Percentiles rank a stretch among this genome's conserved stretches.
phyloP scores from a whole-genome alignment of 192 early-diverging fungal genomes.

The Obelidium mucronatum region DNA sequence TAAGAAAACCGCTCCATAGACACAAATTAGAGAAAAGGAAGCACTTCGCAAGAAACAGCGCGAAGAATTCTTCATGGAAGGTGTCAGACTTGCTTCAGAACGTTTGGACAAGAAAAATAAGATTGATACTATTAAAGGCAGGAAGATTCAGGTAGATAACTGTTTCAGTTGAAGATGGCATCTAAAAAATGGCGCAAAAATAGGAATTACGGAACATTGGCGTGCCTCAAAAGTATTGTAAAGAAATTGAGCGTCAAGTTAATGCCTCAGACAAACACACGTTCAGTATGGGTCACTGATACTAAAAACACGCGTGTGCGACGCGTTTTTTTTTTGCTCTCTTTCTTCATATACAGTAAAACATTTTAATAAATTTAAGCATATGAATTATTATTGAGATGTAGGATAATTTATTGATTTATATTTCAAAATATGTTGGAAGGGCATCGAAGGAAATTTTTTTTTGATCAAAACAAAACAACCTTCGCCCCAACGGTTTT shows the following conservation, averaged over 20 bases:
- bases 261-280: slow-evolving; percentile 38
- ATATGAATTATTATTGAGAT: neutral
- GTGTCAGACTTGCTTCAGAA: slow-evolving; percentile 54
- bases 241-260: slow-evolving; percentile 61
- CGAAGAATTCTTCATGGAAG: slow-evolving; percentile 69
- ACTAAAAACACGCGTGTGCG: too few relatives aligned
- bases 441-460: neutral
- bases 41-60: slow-evolving; percentile 44
- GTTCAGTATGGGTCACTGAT: neutral
- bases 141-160: slow-evolving; percentile 57
- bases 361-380: neutral
- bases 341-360: too few relatives aligned
- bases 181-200: neutral
- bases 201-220: slow-evolving; percentile 59
- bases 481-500: neutral
- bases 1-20: slow-evolving; percentile 29
- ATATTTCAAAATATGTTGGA: neutral
- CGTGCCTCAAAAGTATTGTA: slow-evolving; percentile 66
- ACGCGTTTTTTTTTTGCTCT: neutral
- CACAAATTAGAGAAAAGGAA: slow-evolving; percentile 64
- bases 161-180: neutral
- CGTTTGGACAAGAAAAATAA: slow-evolving; percentile 60
- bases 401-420: too few relatives aligned
- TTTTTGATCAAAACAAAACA: neutral
- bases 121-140: slow-evolving; percentile 60